Percentiles rank a stretch among this genome's conserved stretches.
Evolutionary conservation across 192 early-diverging fungal species (phyloP).

Genomic region (Geosiphon pyriformis): DNA sequence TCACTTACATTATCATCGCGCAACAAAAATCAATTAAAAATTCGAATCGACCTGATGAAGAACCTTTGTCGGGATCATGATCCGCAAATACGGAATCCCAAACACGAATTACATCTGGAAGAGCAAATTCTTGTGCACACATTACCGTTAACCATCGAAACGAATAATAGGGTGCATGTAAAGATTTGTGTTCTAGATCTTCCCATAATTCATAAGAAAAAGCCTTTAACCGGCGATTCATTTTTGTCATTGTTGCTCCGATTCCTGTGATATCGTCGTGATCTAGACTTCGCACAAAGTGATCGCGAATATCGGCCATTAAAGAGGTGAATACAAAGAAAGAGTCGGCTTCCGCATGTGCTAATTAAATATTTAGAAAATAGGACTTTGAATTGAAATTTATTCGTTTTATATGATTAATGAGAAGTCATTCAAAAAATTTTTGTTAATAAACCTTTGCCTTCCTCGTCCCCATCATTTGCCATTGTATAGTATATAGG

Average conservation of each 20-base stretch:
- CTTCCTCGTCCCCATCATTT: slow-evolving; percentile 43
- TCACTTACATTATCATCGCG: slow-evolving; percentile 67
- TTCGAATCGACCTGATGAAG: slow-evolving; percentile 39
- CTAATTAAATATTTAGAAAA: slow-evolving; percentile 26
- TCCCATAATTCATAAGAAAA: slow-evolving; percentile 57
- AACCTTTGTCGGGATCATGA: slow-evolving; percentile 35
- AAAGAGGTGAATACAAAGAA: slow-evolving; percentile 72
- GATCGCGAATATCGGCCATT: slow-evolving; percentile 70
- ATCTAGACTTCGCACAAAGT: slow-evolving; percentile 74
- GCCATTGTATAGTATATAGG: slow-evolving; percentile 78
- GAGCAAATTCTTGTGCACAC: slow-evolving; percentile 66
- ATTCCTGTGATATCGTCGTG: slow-evolving; percentile 51
- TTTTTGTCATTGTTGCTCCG: slow-evolving; percentile 53
- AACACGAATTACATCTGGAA: slow-evolving; percentile 71
- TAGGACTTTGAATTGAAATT: not conserved
- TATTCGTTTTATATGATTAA: not conserved
- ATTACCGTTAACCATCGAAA: slow-evolving; percentile 79
- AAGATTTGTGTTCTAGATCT: slow-evolving; percentile 55
- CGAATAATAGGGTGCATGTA: slow-evolving; percentile 69
- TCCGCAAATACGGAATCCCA: slow-evolving; percentile 80
- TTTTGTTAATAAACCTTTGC: slow-evolving; percentile 30
- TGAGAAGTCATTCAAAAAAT: not conserved
- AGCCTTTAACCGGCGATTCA: slow-evolving; percentile 47
- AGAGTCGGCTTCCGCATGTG: slow-evolving; percentile 73
- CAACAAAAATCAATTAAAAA: slow-evolving; percentile 71